A percentile compares a stretch with the other conserved stretches of the same genome.
These are phyloP conservation scores for Didymella glomerata DNA, from an alignment of 2,329 filamentous ascomycete species.

Conservation along the genomic window DNA sequence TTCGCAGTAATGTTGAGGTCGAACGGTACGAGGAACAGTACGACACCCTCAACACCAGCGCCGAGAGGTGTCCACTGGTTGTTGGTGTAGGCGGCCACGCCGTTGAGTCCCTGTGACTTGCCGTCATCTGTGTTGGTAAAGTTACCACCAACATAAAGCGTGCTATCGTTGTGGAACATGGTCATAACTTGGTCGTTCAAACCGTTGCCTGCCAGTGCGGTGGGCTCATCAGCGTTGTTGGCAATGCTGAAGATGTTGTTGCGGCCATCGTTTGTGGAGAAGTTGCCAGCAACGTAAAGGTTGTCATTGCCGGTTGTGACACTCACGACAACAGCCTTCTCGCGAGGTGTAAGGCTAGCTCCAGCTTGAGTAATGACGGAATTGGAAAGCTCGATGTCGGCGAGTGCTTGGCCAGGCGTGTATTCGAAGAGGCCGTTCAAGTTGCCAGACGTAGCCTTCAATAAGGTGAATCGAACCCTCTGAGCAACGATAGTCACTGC, in stretches of 20 bases:
- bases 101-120: slow-evolving; percentile 70
- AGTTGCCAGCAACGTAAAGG: slow-evolving; percentile 83
- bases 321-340: slow-evolving; percentile 73
- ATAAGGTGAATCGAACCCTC: slow-evolving; percentile 78
- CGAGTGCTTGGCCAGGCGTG: slow-evolving; percentile 70
- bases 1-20: slow-evolving; percentile 77
- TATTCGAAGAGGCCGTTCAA: slow-evolving; percentile 93
- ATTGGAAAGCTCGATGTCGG: slow-evolving; percentile 70
- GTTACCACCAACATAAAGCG: slow-evolving; percentile 78
- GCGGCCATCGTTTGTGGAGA: slow-evolving; percentile 67
- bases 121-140: slow-evolving; percentile 78
- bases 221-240: slow-evolving; percentile 65
- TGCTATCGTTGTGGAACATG: slow-evolving; percentile 71
- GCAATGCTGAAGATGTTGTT: slow-evolving; percentile 79
- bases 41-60: slow-evolving; percentile 82
- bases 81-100: slow-evolving; percentile 76
- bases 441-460: slow-evolving; percentile 77
- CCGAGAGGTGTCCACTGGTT: slow-evolving; percentile 82
- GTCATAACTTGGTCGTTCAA: slow-evolving; percentile 80
- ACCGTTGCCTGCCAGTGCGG: slow-evolving; percentile 72
- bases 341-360: slow-evolving; percentile 65
- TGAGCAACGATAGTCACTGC: slow-evolving; percentile 85
- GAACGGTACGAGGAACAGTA: slow-evolving; percentile 77
- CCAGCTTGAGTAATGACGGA: slow-evolving; percentile 83
- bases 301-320: slow-evolving; percentile 69